These are phyloP conservation scores for Vaccinium corymbosum DNA, from an alignment of 148 eudicot genomes.

Conservation along the genomic window DNA sequence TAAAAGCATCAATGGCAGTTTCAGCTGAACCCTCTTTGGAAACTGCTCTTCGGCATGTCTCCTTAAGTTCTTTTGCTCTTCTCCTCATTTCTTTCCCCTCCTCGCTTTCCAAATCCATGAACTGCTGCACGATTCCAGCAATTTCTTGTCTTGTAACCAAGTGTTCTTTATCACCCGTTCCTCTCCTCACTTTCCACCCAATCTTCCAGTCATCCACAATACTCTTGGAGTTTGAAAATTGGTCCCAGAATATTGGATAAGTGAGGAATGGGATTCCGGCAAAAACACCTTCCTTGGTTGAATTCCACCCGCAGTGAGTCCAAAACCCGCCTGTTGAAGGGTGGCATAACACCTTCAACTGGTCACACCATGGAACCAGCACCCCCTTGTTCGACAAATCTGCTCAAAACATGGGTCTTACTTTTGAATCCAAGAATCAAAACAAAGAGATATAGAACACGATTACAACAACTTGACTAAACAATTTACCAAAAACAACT, in stretches of 20 bases:
- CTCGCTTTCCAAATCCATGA: slow-evolving; percentile 15
- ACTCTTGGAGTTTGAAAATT: slow-evolving; percentile 12
- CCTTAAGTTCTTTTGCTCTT: slow-evolving; percentile 16
- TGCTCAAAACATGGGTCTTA: not conserved
- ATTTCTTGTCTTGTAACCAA: slow-evolving; percentile 15
- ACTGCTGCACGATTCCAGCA: slow-evolving; percentile 1
- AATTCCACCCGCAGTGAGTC: slow-evolving; percentile 22
- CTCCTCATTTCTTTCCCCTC: slow-evolving; percentile 30
- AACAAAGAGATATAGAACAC: not conserved
- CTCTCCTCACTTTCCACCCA: slow-evolving; percentile 15
- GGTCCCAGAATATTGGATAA: slow-evolving; percentile 18
- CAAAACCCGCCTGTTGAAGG: slow-evolving; percentile 12
- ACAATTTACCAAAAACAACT: too few species aligned
- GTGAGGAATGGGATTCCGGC: slow-evolving; percentile 17
- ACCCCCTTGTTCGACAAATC: not conserved
- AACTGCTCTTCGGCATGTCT: slow-evolving; percentile 18
- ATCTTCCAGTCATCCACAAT: slow-evolving; percentile 21
- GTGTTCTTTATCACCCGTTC: not conserved
- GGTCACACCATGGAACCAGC: slow-evolving; percentile 59
- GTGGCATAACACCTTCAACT: slow-evolving; percentile 31
- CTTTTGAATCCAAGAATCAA: not conserved
- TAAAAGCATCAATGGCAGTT: slow-evolving; percentile 24
- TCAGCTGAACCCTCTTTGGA: slow-evolving; percentile 27
- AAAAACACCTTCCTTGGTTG: slow-evolving; percentile 18
- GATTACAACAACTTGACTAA: not conserved